phyloP scores from a whole-genome alignment of 305 asterid genomes.

The Fraxinus ornus region DNA sequence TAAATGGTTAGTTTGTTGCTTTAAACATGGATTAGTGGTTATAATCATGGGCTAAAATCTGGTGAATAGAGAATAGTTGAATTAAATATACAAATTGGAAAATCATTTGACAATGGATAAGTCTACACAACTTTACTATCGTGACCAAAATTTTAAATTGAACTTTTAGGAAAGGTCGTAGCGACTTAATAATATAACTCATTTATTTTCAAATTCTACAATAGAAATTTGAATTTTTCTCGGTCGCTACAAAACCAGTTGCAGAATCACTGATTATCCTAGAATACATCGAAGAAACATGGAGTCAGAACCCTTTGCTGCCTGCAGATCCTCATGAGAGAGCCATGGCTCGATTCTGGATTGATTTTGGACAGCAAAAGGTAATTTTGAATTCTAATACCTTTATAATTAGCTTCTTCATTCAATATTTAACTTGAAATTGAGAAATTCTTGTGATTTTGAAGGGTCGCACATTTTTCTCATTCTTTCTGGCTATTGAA shows the following conservation, averaged over 20 bases:
- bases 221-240: too few relatives aligned
- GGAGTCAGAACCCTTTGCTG: constrained; percentile 39
- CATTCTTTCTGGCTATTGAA: constrained; percentile 14
- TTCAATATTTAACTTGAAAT: not conserved
- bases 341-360: constrained; percentile 26
- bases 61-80: too few relatives aligned
- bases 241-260: not conserved
- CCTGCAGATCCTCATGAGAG: constrained; percentile 39
- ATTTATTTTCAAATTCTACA: too few relatives aligned
- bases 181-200: too few relatives aligned
- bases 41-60: too few relatives aligned
- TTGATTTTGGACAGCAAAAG: constrained; percentile 37
- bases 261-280: constrained; percentile 42
- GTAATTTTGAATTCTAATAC: constrained; percentile 14
- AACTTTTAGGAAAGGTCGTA: too few relatives aligned
- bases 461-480: constrained; percentile 23
- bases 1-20: too few relatives aligned
- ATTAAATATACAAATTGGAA: too few relatives aligned
- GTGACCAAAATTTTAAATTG: too few relatives aligned
- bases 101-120: too few relatives aligned
- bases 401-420: not conserved
- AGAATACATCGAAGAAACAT: constrained; percentile 45
- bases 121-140: too few relatives aligned
- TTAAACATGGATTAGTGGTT: too few relatives aligned
- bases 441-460: not conserved